phyloP scores from a whole-genome alignment of 371 early-diverging fungal species.

The Synchytrium microbalum region DNA sequence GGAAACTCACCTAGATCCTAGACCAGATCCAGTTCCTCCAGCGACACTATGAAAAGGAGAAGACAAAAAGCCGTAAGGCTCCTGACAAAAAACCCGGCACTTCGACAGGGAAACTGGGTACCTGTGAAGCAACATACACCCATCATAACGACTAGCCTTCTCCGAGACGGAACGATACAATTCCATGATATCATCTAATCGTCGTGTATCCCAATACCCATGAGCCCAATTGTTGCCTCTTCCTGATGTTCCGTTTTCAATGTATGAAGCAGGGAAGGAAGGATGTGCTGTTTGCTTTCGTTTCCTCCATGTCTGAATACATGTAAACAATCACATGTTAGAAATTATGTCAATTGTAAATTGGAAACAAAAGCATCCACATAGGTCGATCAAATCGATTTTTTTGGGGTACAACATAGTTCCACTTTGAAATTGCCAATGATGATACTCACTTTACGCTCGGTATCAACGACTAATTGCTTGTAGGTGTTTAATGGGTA shows the following conservation, averaged over 20 bases:
- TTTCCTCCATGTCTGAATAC: neutral
- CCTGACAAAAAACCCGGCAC: no score
- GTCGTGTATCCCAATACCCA: constrained; percentile 26
- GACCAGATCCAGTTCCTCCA: constrained; percentile 37
- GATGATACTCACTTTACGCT: constrained; percentile 19
- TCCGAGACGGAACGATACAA: constrained; percentile 15
- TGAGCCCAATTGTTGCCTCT: constrained; percentile 40
- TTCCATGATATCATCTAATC: constrained; percentile 15
- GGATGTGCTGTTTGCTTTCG: constrained; percentile 3
- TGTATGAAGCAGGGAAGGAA: neutral
- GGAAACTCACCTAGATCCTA: constrained; percentile 27
- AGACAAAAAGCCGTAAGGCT: neutral
- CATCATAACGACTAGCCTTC: constrained; percentile 6
- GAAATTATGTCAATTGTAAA: no score
- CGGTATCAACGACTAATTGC: constrained; percentile 31
- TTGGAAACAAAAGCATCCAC: no score
- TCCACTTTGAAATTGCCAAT: constrained; percentile 15
- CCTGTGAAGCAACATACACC: constrained; percentile 17
- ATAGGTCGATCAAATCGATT: no score
- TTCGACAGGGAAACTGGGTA: neutral
- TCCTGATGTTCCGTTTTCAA: constrained; percentile 15
- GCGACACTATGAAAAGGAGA: constrained; percentile 18
- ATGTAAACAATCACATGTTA: no score
- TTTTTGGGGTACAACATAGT: no score
- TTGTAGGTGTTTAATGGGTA: neutral